phyloP scores from a whole-genome alignment of 1,284 basidiomycete species.

The Malassezia furfur region DNA sequence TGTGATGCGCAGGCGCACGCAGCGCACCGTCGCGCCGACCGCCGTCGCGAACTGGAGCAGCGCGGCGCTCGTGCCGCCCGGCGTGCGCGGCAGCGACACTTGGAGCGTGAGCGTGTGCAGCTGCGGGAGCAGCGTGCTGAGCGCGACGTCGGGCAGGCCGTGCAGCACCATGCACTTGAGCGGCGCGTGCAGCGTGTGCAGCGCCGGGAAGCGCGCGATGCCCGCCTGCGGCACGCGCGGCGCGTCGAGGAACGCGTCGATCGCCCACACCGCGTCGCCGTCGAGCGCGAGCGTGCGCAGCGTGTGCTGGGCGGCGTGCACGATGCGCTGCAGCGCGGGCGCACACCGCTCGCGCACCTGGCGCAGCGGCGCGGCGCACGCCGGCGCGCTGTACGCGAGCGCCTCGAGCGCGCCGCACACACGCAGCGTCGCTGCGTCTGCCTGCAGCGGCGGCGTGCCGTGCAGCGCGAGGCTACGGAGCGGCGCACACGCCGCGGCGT shows the following conservation, averaged over 20 bases:
- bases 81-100: not conserved
- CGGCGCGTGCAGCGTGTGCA: slow-evolving; percentile 6
- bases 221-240: not conserved
- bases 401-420: not conserved
- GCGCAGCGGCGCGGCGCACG: not conserved
- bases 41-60: slow-evolving; percentile 5
- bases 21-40: not conserved
- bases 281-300: slow-evolving; percentile 2
- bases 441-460: slow-evolving; percentile 9
- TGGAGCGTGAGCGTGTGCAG: not conserved
- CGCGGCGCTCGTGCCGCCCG: slow-evolving; percentile 1
- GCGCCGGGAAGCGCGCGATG: not conserved
- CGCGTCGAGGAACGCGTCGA: not conserved
- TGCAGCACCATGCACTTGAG: not conserved
- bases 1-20: not conserved
- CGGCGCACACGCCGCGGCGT: not conserved
- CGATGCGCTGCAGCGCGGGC: not conserved
- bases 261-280: slow-evolving; percentile 10
- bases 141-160: not conserved
- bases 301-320: slow-evolving; percentile 1
- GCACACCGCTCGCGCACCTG: slow-evolving; percentile 1
- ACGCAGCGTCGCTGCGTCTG: not conserved
- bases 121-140: not conserved
- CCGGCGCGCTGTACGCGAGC: slow-evolving; percentile 8
- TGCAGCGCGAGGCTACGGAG: not conserved